Evolutionary conservation across 768 basidiomycete genomes (phyloP).

Genomic region (Tulasnella sp.): DNA sequence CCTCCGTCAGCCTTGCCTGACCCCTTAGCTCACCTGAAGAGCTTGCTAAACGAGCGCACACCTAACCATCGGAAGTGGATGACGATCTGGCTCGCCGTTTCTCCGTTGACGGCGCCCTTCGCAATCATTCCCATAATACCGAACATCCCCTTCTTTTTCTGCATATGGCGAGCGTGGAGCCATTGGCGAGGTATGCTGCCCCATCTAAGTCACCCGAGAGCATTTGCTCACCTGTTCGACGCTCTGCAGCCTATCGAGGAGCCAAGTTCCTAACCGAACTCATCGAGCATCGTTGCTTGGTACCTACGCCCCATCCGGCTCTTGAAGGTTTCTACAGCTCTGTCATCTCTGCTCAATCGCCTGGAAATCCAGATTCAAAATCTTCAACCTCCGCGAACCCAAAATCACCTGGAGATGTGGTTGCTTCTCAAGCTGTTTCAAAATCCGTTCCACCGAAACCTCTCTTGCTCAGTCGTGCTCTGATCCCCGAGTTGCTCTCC

Average conservation of each 20-base stretch:
- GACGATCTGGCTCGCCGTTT: constrained; percentile 12
- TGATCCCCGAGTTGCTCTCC: neutral
- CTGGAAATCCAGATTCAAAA: neutral
- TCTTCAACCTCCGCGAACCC: neutral
- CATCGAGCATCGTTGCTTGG: neutral
- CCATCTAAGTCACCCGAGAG: neutral
- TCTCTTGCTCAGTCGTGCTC: neutral
- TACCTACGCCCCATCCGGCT: constrained; percentile 17
- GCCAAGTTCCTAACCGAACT: constrained; percentile 26
- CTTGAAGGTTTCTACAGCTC: constrained; percentile 25
- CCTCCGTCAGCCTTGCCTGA: constrained; percentile 19
- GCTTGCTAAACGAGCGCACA: constrained; percentile 3
- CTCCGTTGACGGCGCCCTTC: constrained; percentile 31
- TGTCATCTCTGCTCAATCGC: neutral
- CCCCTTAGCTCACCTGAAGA: constrained; percentile 20
- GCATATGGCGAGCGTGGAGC: constrained; percentile 28
- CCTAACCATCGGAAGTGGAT: constrained; percentile 27
- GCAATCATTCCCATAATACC: constrained; percentile 29
- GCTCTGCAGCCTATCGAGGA: constrained; percentile 21
- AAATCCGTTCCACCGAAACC: constrained; percentile 4
- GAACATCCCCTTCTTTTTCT: constrained; percentile 31
- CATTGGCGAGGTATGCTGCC: constrained; percentile 25
- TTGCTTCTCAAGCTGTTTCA: neutral
- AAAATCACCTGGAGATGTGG: neutral
- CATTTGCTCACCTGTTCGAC: neutral